Percentiles rank a stretch among this genome's conserved stretches.
These are phyloP conservation scores for Tuber microsphaerosporum DNA, from an alignment of 495 filamentous ascomycete genomes.

Conservation along the genomic window DNA sequence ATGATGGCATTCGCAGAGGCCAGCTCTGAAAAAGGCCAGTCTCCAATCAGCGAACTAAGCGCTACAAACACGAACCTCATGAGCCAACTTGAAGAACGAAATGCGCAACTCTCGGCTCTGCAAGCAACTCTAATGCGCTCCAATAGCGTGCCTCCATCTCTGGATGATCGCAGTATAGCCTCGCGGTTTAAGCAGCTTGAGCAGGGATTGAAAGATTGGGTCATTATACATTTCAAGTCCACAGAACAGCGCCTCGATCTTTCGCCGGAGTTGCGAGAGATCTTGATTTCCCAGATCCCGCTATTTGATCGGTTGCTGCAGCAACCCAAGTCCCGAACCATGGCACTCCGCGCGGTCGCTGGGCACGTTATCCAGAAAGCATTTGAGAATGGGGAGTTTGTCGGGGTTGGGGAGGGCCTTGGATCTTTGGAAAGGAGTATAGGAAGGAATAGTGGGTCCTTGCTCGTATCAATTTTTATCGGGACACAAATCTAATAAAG, in stretches of 20 bases:
- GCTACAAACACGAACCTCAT: background rate
- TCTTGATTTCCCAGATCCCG: background rate
- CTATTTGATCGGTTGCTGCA: conserved; percentile 1
- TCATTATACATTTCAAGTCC: conserved; percentile 2
- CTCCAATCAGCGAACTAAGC: background rate
- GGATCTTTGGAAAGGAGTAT: background rate
- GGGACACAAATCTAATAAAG: background rate
- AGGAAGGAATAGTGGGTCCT: background rate
- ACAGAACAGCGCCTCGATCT: background rate
- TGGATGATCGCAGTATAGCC: conserved; percentile 12
- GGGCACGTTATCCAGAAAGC: background rate
- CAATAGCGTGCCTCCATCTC: background rate
- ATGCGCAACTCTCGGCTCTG: background rate
- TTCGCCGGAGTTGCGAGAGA: background rate
- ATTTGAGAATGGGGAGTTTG: background rate
- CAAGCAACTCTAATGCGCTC: background rate
- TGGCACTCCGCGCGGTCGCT: background rate
- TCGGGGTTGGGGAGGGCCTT: background rate
- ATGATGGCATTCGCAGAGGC: background rate
- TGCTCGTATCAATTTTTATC: background rate
- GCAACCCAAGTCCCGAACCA: background rate
- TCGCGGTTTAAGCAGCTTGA: conserved; percentile 6
- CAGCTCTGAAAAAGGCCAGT: background rate
- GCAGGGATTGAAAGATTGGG: conserved; percentile 13
- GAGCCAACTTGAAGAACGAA: background rate